Conservation (phyloP, 23 red algal species). For the Chondrus crispus region DNA sequence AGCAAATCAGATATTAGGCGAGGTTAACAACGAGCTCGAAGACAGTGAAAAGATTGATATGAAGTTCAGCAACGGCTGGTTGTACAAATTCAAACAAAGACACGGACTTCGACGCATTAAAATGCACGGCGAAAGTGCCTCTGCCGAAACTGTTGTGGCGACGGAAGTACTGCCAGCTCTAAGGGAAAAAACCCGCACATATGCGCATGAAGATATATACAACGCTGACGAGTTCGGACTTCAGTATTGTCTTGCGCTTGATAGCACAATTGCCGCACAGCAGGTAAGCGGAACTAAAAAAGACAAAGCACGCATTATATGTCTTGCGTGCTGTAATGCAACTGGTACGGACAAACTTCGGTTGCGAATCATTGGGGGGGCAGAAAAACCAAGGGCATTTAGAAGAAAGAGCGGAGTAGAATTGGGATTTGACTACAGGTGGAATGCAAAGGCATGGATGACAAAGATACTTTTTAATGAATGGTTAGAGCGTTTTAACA, state of each 20-base stretch:
- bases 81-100: too few species aligned
- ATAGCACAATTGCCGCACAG: neutral
- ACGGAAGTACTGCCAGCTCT: neutral
- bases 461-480: neutral
- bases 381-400: neutral
- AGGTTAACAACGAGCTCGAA: too few species aligned
- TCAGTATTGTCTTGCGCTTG: neutral
- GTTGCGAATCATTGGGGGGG: neutral
- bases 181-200: neutral
- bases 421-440: neutral
- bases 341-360: neutral
- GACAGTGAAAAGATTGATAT: too few species aligned
- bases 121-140: too few species aligned
- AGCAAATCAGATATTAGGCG: too few species aligned
- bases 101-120: too few species aligned
- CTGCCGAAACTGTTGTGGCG: too few species aligned
- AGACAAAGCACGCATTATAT: neutral
- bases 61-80: too few species aligned
- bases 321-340: neutral
- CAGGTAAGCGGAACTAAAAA: neutral
- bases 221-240: conserved; percentile 18
- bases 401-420: neutral
- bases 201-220: neutral
- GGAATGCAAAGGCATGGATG: conserved; percentile 21
- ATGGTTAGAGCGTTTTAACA: neutral